Conservation (phyloP, 805 yeast species). For the Lipomyces chichibuensis region DNA sequence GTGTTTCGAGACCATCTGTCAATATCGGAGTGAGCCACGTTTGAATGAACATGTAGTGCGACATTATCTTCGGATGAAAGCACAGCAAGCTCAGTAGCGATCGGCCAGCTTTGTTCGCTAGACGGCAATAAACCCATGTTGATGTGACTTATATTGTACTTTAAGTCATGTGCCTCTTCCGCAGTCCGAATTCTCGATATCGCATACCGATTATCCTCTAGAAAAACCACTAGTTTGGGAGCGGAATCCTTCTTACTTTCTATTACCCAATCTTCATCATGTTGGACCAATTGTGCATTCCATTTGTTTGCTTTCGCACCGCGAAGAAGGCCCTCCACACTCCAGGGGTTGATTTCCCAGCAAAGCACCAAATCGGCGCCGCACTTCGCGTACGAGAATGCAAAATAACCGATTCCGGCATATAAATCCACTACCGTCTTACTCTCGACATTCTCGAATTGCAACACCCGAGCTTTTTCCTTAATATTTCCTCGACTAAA, state of each 20-base stretch:
- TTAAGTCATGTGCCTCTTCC: background rate
- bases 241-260: slow-evolving; percentile 30
- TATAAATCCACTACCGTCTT: slow-evolving; percentile 68
- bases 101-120: slow-evolving; percentile 64
- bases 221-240: slow-evolving; percentile 54
- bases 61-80: slow-evolving; percentile 17
- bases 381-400: slow-evolving; percentile 63
- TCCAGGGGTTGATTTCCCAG: slow-evolving; percentile 89
- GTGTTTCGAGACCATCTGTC: slow-evolving; percentile 42
- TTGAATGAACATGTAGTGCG: slow-evolving; percentile 71
- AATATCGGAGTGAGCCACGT: slow-evolving; percentile 56
- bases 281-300: slow-evolving; percentile 45
- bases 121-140: slow-evolving; percentile 81
- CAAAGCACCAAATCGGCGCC: slow-evolving; percentile 61
- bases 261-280: slow-evolving; percentile 44
- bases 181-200: slow-evolving; percentile 44
- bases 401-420: slow-evolving; percentile 85
- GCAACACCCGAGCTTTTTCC: slow-evolving; percentile 70
- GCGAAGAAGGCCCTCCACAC: slow-evolving; percentile 66
- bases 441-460: slow-evolving; percentile 46
- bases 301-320: slow-evolving; percentile 57
- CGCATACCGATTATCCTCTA: slow-evolving; percentile 64
- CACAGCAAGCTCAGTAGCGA: slow-evolving; percentile 44
- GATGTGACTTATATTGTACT: slow-evolving; percentile 55
- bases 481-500: slow-evolving; percentile 84